Percentiles rank a stretch among this genome's conserved stretches.
Evolutionary conservation across 768 basidiomycete species (phyloP).

Genomic region (Mrakia blollopis): DNA sequence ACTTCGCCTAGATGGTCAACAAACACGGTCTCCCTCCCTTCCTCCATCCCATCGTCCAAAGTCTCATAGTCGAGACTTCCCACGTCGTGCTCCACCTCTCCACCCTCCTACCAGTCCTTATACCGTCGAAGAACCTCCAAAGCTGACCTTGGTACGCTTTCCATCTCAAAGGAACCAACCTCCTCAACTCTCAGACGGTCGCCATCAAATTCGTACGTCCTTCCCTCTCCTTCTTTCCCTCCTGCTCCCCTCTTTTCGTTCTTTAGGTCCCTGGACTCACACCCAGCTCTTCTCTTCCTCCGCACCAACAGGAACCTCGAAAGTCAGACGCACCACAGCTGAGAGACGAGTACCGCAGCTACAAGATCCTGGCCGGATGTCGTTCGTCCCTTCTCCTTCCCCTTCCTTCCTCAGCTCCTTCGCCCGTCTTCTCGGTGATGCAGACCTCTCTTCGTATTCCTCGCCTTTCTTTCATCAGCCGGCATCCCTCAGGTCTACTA

Average conservation of each 20-base stretch:
- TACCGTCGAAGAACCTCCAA: no score
- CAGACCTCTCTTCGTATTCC: not conserved
- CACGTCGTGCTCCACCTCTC: not conserved
- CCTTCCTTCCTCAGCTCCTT: constrained; percentile 34
- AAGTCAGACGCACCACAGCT: constrained; percentile 98
- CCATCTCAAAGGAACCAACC: constrained; percentile 69
- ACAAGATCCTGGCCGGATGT: constrained; percentile 88
- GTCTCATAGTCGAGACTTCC: no score
- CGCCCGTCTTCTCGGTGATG: not conserved
- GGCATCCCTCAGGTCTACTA: constrained; percentile 99
- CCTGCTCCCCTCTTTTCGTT: not conserved
- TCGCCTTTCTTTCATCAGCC: constrained; percentile 49
- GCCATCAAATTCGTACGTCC: constrained; percentile 98
- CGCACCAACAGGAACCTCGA: constrained; percentile 51
- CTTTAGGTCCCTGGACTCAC: no score
- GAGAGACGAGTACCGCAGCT: constrained; percentile 96
- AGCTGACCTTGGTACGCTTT: not conserved
- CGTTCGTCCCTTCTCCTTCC: constrained; percentile 54
- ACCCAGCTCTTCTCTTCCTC: not conserved
- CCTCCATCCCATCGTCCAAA: not conserved
- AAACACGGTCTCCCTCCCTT: not conserved
- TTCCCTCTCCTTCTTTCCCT: constrained; percentile 14
- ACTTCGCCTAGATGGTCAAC: constrained; percentile 8
- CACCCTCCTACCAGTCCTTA: not conserved
- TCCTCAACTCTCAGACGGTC: constrained; percentile 96